Evolutionary conservation across 345 rosid genomes (phyloP), one percentile per base, ranked within the genome.

Genomic region (Salix udensis): DNA sequence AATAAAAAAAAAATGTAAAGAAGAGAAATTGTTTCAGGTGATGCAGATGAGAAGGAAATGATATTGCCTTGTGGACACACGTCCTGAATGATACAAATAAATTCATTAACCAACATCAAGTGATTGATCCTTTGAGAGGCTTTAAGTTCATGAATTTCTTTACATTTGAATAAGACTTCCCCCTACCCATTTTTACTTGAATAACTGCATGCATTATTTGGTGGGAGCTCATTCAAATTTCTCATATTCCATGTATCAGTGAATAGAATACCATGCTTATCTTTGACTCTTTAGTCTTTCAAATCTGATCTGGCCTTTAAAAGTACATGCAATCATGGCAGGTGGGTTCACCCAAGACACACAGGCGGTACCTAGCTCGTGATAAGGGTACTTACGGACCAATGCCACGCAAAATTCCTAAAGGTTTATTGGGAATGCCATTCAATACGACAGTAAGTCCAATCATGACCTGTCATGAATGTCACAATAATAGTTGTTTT

Each of bases 361-460:
- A 96, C 83, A 84, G 94, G 70, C 88, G 97, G 78, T 93, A 60
- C 86, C 83, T 96, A 72, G 98, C 97, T 77, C 88, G 97, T 48
- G 93, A 90, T 72, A 77, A 88, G 48, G 98, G 98, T 80, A 93
- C 96, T 28, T 95, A 95, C 73, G 98, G 98, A 78, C 99, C 98
- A 58, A 88, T 91, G 96, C 98, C 97, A 67, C 94, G 97, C 53
- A 76, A 81, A 31, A 86, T 74, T 67, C 98, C 98, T 2, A 96
- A 93, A 89, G 99, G 99, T 68, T 88, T 95, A 79, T 68, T 95
- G 65, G 99, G 98, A 78, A 93, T 95, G 98, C 98, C 98, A 44
- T 93, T 95, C 76, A 95, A 95, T 77, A 93, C 94, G 71, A 95
- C 98, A 39, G 97, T 95, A 81, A 81, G 93, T 80, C 52, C 8